phyloP scores from a whole-genome alignment of 2,329 filamentous ascomycete species.

The Thelonectria rubi region DNA sequence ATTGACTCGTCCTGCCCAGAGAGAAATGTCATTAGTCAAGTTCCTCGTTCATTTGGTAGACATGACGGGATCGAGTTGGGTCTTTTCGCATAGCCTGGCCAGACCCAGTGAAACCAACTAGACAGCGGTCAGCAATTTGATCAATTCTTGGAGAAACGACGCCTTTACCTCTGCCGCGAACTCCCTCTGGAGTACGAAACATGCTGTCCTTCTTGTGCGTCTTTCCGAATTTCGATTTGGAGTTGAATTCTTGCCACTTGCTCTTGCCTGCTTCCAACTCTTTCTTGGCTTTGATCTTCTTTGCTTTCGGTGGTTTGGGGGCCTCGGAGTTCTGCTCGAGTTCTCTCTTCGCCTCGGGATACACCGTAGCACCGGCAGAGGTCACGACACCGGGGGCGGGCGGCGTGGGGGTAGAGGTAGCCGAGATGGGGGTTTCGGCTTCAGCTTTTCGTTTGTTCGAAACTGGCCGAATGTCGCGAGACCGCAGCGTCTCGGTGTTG shows the following conservation, averaged over 20 bases:
- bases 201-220: constrained; percentile 88
- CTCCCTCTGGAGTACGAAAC: constrained; percentile 90
- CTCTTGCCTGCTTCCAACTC: constrained; percentile 89
- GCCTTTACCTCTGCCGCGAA: constrained; percentile 82
- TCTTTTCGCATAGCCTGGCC: constrained; percentile 97
- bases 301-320: constrained; percentile 78
- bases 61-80: constrained; percentile 79
- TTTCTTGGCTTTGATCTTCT: constrained; percentile 91
- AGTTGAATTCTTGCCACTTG: constrained; percentile 94
- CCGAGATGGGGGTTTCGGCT: constrained; percentile 64
- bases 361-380: constrained; percentile 66
- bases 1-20: constrained; percentile 40
- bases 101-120: constrained; percentile 96
- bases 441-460: constrained; percentile 89
- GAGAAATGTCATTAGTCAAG: constrained; percentile 64
- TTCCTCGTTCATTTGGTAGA: constrained; percentile 82
- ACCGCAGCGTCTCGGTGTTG: constrained; percentile 81
- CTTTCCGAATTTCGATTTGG: constrained; percentile 77
- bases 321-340: constrained; percentile 71
- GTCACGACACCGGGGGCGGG: constrained; percentile 57
- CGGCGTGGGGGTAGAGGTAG: constrained; percentile 51
- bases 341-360: constrained; percentile 69
- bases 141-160: neutral
- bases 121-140: constrained; percentile 31
- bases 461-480: constrained; percentile 84